A percentile compares a stretch with the other conserved stretches of the same genome.
Evolutionary conservation across 768 basidiomycete genomes (phyloP).

Genomic region (Trametes cubensis): DNA sequence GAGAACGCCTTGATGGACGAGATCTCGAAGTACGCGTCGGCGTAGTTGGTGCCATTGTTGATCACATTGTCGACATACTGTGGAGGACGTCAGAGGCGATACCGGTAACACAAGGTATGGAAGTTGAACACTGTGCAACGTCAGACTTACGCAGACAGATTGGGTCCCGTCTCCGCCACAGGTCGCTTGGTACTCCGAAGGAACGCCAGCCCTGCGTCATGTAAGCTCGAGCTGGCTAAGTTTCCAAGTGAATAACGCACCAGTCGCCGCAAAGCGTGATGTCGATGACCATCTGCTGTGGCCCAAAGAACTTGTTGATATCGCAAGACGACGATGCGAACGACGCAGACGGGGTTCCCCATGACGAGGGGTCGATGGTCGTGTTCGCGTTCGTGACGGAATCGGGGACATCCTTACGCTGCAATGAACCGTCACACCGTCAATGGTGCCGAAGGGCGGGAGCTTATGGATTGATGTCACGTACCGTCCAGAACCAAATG

Average conservation of each 20-base stretch:
- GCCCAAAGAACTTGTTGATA: slow-evolving; percentile 46
- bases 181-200: slow-evolving; percentile 44
- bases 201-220: slow-evolving; percentile 51
- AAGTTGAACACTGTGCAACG: background rate
- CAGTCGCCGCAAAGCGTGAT: slow-evolving; percentile 60
- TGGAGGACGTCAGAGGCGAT: background rate
- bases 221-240: background rate
- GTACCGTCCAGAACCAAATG: slow-evolving; percentile 54
- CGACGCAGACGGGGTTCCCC: slow-evolving; percentile 49
- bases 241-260: slow-evolving; percentile 28
- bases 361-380: slow-evolving; percentile 42
- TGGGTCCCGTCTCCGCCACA: slow-evolving; percentile 43
- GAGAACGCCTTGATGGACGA: slow-evolving; percentile 57
- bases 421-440: background rate
- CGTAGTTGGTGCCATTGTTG: slow-evolving; percentile 47
- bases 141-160: slow-evolving; percentile 29
- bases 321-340: slow-evolving; percentile 46
- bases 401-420: slow-evolving; percentile 45
- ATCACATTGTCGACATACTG: slow-evolving; percentile 54
- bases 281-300: slow-evolving; percentile 56
- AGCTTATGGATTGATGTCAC: slow-evolving; percentile 7
- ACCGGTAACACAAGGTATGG: too few species aligned
- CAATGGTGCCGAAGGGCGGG: background rate
- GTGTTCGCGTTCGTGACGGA: slow-evolving; percentile 38
- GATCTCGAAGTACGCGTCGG: slow-evolving; percentile 64